A percentile compares a stretch with the other conserved stretches of the same genome.
These are phyloP conservation scores for Phytophthora cactorum DNA, from an alignment of 352 stramenopile species.

Conservation along the genomic window DNA sequence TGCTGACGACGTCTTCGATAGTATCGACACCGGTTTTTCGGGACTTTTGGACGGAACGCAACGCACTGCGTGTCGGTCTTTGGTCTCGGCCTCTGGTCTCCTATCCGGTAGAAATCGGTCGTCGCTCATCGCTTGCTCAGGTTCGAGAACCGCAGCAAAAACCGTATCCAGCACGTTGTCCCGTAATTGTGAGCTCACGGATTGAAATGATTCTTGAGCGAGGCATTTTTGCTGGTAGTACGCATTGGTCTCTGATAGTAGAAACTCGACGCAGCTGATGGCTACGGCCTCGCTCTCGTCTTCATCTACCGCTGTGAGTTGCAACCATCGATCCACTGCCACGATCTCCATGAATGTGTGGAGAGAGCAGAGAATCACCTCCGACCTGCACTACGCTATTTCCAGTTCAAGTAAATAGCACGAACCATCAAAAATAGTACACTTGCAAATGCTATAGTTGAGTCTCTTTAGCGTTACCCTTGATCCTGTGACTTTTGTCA, in stretches of 20 bases:
- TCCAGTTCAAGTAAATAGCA: slow-evolving; percentile 3
- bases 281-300: slow-evolving; percentile 66
- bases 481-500: too few species aligned
- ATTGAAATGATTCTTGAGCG: slow-evolving; percentile 27
- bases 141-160: slow-evolving; percentile 32
- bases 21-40: slow-evolving; percentile 24
- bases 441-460: too few species aligned
- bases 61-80: slow-evolving; percentile 57
- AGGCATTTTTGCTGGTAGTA: slow-evolving; percentile 52
- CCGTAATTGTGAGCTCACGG: slow-evolving; percentile 32
- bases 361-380: neutral
- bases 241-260: slow-evolving; percentile 66
- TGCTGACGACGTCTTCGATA: slow-evolving; percentile 9
- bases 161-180: slow-evolving; percentile 52
- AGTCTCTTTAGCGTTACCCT: too few species aligned
- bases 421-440: too few species aligned
- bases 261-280: slow-evolving; percentile 50
- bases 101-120: slow-evolving; percentile 35
- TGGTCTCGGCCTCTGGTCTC: slow-evolving; percentile 28
- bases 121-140: slow-evolving; percentile 24
- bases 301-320: slow-evolving; percentile 44
- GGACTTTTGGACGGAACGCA: slow-evolving; percentile 47
- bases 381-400: slow-evolving; percentile 2
- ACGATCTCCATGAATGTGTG: slow-evolving; percentile 40
- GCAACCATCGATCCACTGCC: slow-evolving; percentile 40